Percentiles rank a stretch among this genome's conserved stretches.
Conservation (phyloP, 768 basidiomycete species). For the Rhodosporidiobolus odoratus region DNA sequence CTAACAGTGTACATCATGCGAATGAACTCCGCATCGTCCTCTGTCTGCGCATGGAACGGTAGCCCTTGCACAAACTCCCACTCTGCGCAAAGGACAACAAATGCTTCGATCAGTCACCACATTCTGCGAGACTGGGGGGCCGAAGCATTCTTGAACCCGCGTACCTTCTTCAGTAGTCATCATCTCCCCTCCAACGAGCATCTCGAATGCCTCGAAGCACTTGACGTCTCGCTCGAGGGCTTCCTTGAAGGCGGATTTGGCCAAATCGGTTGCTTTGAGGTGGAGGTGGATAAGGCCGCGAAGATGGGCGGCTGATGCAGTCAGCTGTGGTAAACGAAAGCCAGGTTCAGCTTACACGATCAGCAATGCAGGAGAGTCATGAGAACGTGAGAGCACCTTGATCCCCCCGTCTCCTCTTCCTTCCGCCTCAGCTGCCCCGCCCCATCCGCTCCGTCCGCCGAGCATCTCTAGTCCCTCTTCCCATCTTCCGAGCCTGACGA, state of each 20-base stretch:
- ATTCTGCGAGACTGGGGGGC: slow-evolving; percentile 9
- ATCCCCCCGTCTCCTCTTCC: slow-evolving; percentile 81
- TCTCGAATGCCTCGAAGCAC: slow-evolving; percentile 91
- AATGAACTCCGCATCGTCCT: slow-evolving; percentile 84
- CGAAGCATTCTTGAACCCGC: no score
- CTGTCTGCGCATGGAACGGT: slow-evolving; percentile 72
- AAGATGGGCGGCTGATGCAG: slow-evolving; percentile 94
- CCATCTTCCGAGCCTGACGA: slow-evolving; percentile 89
- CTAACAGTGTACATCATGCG: slow-evolving; percentile 86
- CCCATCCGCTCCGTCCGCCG: slow-evolving; percentile 50
- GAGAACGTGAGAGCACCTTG: slow-evolving; percentile 56
- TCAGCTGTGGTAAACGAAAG: slow-evolving; percentile 57
- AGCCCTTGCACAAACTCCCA: slow-evolving; percentile 92
- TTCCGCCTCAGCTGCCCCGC: slow-evolving; percentile 50
- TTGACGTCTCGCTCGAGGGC: slow-evolving; percentile 90
- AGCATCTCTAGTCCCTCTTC: slow-evolving; percentile 84
- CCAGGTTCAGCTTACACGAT: no score
- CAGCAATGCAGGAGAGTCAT: background rate
- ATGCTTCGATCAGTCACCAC: background rate
- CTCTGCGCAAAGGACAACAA: slow-evolving; percentile 54
- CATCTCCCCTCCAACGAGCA: slow-evolving; percentile 86
- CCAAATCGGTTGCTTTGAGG: slow-evolving; percentile 79
- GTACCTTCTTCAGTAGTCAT: slow-evolving; percentile 90
- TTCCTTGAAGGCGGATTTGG: slow-evolving; percentile 93
- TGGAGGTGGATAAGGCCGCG: slow-evolving; percentile 91